These are phyloP conservation scores for Aphanomyces cochlioides DNA, from an alignment of 352 stramenopile species.

Conservation along the genomic window DNA sequence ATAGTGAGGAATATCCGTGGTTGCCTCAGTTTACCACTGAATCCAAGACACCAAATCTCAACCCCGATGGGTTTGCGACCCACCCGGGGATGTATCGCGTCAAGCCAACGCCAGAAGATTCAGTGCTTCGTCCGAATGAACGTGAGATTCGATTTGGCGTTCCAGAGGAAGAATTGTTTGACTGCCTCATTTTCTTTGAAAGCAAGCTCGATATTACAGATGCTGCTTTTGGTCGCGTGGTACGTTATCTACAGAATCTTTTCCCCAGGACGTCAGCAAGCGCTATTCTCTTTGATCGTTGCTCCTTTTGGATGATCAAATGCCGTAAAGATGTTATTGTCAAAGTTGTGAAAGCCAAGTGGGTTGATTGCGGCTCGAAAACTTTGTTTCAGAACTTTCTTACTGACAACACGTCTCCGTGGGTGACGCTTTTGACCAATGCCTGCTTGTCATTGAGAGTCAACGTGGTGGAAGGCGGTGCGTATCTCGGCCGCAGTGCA, in stretches of 20 bases:
- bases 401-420: slow-evolving; percentile 33
- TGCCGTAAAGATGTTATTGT: slow-evolving; percentile 32
- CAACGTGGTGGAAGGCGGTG: slow-evolving; percentile 36
- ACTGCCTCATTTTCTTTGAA: too few relatives aligned
- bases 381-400: slow-evolving; percentile 35
- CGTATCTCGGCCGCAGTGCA: slow-evolving; percentile 34
- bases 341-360: slow-evolving; percentile 30
- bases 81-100: slow-evolving; percentile 33
- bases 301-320: slow-evolving; percentile 37
- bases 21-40: too few relatives aligned
- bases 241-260: slow-evolving; percentile 37
- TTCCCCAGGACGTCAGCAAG: slow-evolving; percentile 24
- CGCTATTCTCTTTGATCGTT: slow-evolving; percentile 34
- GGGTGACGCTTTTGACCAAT: slow-evolving; percentile 30
- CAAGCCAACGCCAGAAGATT: slow-evolving; percentile 29
- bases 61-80: too few relatives aligned
- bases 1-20: too few relatives aligned
- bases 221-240: slow-evolving; percentile 38
- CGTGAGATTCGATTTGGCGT: slow-evolving; percentile 38
- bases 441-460: slow-evolving; percentile 31
- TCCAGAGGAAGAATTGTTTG: slow-evolving; percentile 38
- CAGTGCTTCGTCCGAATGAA: too few relatives aligned
- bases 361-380: slow-evolving; percentile 34
- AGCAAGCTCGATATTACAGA: slow-evolving; percentile 37
- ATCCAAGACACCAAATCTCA: too few relatives aligned